Conservation (phyloP, 495 filamentous ascomycete species). For the Penicillium herquei region DNA sequence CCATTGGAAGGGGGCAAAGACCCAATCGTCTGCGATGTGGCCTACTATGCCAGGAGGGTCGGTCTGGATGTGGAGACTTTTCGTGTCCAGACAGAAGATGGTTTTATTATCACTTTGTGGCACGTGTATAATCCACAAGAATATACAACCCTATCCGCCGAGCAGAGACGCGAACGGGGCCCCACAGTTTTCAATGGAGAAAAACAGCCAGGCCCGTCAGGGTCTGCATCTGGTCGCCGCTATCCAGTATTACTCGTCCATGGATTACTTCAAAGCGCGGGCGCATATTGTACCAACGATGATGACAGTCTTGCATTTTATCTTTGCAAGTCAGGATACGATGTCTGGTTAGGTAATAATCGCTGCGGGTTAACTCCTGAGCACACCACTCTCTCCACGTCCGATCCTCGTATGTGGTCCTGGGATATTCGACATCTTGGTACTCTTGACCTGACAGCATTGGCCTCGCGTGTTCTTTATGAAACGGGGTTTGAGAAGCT, state of each 20-base stretch:
- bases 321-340: constrained; percentile 89
- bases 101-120: constrained; percentile 85
- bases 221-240: constrained; percentile 48
- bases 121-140: constrained; percentile 87
- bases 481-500: constrained; percentile 84
- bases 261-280: constrained; percentile 82
- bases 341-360: constrained; percentile 96
- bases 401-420: constrained; percentile 92
- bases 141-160: constrained; percentile 49
- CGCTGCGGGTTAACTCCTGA: constrained; percentile 81
- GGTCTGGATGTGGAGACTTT: constrained; percentile 84
- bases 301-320: constrained; percentile 89
- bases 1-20: constrained; percentile 81
- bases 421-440: constrained; percentile 98
- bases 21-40: constrained; percentile 71
- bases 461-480: constrained; percentile 77
- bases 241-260: constrained; percentile 91
- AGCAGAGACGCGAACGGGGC: constrained; percentile 32
- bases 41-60: constrained; percentile 85
- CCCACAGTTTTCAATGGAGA: constrained; percentile 31
- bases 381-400: constrained; percentile 66
- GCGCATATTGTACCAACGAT: constrained; percentile 88
- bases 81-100: constrained; percentile 90
- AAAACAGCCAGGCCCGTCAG: constrained; percentile 9
- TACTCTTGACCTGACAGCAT: constrained; percentile 81